Conservation (phyloP, 768 basidiomycete genomes). For the Phylloporus scabripes region DNA sequence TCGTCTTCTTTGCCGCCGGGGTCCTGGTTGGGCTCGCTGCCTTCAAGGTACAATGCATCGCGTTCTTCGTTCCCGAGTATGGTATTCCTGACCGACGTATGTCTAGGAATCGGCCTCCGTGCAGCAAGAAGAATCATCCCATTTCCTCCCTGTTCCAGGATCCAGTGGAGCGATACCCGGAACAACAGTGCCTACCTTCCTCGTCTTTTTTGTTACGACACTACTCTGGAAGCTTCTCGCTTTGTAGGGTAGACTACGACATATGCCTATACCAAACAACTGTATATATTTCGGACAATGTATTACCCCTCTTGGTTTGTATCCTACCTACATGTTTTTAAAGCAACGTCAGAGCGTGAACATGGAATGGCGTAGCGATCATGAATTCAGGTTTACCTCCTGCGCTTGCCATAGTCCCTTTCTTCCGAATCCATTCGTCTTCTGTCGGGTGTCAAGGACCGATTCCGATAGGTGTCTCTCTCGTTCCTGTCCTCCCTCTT, state of each 20-base stretch:
- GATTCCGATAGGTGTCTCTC: conserved; percentile 14
- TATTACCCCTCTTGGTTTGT: conserved; percentile 1
- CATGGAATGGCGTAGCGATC: neutral
- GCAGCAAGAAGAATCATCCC: conserved; percentile 45
- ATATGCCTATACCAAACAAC: neutral
- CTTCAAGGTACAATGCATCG: conserved; percentile 60
- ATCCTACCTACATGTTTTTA: neutral
- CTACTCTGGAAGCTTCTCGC: conserved; percentile 24
- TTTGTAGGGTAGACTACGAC: neutral
- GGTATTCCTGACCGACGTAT: neutral
- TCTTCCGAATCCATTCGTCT: conserved; percentile 21
- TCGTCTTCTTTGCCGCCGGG: conserved; percentile 69
- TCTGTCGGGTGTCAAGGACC: conserved; percentile 26
- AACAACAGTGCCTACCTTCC: conserved; percentile 20
- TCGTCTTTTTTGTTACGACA: conserved; percentile 19
- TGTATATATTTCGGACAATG: conserved; percentile 2
- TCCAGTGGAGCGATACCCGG: conserved; percentile 34
- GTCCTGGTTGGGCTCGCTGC: conserved; percentile 72
- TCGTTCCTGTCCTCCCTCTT: conserved; percentile 20
- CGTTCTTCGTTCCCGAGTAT: neutral
- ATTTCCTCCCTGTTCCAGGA: conserved; percentile 61
- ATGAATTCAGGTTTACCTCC: conserved; percentile 11
- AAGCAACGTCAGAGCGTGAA: neutral
- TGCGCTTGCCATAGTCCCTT: conserved; percentile 17
- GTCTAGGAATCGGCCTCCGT: conserved; percentile 53